These are phyloP conservation scores for Exserohilum rostratum DNA, from an alignment of 2,329 filamentous ascomycete genomes.

Conservation along the genomic window DNA sequence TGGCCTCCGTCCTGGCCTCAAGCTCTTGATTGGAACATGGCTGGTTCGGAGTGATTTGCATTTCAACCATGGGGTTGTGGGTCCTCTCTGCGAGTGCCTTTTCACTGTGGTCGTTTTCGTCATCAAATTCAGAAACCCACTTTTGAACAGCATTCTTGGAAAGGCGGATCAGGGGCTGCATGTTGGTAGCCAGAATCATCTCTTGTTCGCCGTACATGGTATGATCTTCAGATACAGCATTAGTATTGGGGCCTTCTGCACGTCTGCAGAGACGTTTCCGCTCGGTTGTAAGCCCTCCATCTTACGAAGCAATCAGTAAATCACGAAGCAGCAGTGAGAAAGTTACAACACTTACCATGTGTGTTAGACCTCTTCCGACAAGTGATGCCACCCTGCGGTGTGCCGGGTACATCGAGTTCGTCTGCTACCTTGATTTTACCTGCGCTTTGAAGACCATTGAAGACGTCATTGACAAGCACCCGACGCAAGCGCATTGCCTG, in stretches of 20 bases:
- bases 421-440: conserved; percentile 4
- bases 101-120: not conserved
- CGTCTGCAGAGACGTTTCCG: conserved; percentile 20
- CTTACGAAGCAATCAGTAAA: not conserved
- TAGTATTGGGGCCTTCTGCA: conserved; percentile 4
- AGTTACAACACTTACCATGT: not conserved
- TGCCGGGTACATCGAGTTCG: not conserved
- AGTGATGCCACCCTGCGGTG: not conserved
- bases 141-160: not conserved
- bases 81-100: not conserved
- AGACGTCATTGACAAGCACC: conserved; percentile 23
- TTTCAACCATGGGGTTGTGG: no score
- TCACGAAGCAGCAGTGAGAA: not conserved
- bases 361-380: not conserved
- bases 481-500: conserved; percentile 24
- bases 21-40: not conserved
- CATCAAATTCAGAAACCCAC: not conserved
- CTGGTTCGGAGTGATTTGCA: not conserved
- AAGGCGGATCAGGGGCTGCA: conserved; percentile 3
- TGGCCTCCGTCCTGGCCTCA: no score
- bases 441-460: conserved; percentile 13
- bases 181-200: conserved; percentile 4
- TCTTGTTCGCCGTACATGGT: not conserved
- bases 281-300: not conserved
- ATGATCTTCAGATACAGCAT: not conserved